These are phyloP conservation scores for Trypethelium eluteriae DNA, from an alignment of 495 filamentous ascomycete species.

Conservation along the genomic window DNA sequence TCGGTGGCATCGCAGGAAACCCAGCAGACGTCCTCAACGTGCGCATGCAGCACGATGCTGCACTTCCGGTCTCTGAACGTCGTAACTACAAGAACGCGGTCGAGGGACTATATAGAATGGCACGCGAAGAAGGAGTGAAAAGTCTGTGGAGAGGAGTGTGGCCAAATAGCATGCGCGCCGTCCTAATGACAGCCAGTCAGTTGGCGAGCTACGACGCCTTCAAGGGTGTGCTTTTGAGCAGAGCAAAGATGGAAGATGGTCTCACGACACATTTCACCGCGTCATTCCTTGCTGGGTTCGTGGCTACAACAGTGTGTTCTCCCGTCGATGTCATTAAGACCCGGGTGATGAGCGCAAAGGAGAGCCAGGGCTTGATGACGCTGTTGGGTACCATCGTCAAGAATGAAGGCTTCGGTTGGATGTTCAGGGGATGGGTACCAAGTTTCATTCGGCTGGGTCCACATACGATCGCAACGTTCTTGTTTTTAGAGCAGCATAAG, in stretches of 20 bases:
- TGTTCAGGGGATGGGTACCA: constrained; percentile 96
- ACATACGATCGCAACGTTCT: constrained; percentile 90
- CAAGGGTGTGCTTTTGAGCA: constrained; percentile 65
- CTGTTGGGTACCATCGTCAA: constrained; percentile 54
- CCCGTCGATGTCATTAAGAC: constrained; percentile 98
- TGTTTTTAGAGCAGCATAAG: constrained; percentile 91
- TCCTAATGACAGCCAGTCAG: constrained; percentile 89
- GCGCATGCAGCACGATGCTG: constrained; percentile 93
- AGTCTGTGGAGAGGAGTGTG: constrained; percentile 81
- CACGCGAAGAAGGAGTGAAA: constrained; percentile 62
- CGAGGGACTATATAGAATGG: constrained; percentile 79
- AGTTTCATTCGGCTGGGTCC: constrained; percentile 87
- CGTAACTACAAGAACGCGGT: constrained; percentile 85
- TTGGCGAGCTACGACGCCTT: constrained; percentile 87
- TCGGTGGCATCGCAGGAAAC: constrained; percentile 87
- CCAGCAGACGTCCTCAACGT: constrained; percentile 95
- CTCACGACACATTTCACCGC: constrained; percentile 80
- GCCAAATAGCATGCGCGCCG: constrained; percentile 82
- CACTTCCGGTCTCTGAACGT: constrained; percentile 62
- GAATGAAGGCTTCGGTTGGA: constrained; percentile 76
- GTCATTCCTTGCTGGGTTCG: constrained; percentile 78
- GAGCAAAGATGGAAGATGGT: constrained; percentile 64
- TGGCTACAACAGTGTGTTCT: constrained; percentile 89
- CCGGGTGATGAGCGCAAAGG: constrained; percentile 71
- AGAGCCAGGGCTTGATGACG: constrained; percentile 37